Percentiles rank a stretch among this genome's conserved stretches.
Conservation (phyloP, 2,329 filamentous ascomycete species). For the Fusarium chaquense region DNA sequence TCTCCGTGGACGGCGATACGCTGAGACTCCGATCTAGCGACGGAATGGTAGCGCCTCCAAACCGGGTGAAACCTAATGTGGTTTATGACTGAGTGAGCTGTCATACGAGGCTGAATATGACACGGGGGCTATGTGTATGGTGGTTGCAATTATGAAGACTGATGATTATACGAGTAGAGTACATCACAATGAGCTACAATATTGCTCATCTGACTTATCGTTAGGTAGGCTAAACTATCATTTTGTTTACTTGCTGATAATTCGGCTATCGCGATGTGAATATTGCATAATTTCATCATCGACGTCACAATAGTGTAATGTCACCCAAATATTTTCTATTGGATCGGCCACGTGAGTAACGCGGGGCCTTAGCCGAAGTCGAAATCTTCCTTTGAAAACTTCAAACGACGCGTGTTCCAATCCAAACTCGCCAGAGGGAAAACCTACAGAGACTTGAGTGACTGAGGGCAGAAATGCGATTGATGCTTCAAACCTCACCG, state of each 20-base stretch:
- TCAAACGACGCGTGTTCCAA: background rate
- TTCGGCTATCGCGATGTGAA: background rate
- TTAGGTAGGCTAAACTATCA: background rate
- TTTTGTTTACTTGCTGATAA: background rate
- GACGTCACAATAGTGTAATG: background rate
- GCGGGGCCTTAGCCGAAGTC: background rate
- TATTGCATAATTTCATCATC: background rate
- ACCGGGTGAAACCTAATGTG: conserved; percentile 7
- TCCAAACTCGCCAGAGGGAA: background rate
- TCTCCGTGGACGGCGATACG: background rate
- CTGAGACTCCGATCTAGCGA: background rate
- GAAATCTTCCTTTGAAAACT: background rate
- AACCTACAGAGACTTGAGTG: accelerated
- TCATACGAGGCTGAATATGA: too few species aligned
- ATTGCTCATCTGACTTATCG: too few species aligned
- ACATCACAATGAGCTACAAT: too few species aligned
- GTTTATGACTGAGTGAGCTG: conserved; percentile 2
- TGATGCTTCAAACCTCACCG: background rate
- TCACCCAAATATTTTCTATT: background rate
- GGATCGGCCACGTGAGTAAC: background rate
- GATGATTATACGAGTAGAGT: background rate
- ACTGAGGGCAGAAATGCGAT: background rate
- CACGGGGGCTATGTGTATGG: too few species aligned
- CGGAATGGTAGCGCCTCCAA: background rate
- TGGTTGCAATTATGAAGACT: background rate